Conservation (phyloP, 2,329 filamentous ascomycete species). For the Trichoderma sp. region DNA sequence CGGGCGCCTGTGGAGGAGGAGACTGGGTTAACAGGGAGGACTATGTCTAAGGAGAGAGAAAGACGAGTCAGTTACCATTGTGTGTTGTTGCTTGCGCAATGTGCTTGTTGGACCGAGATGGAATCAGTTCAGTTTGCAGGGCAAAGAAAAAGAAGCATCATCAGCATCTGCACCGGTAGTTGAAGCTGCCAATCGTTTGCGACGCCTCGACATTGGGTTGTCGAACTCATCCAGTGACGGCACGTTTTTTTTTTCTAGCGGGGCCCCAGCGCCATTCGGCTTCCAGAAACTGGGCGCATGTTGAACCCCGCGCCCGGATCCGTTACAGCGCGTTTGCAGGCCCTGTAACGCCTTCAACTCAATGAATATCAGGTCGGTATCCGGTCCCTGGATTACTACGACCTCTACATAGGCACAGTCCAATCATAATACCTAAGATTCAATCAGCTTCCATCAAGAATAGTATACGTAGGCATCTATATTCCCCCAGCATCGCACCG, state of each 20-base stretch:
- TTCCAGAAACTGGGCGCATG: slow-evolving; percentile 16
- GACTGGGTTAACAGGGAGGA: slow-evolving; percentile 1
- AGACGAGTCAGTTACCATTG: slow-evolving; percentile 28
- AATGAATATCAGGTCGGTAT: not conserved
- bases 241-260: slow-evolving; percentile 1
- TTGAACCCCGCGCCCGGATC: slow-evolving; percentile 19
- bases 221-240: slow-evolving; percentile 17
- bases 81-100: not conserved
- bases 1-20: slow-evolving; percentile 33
- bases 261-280: slow-evolving; percentile 5
- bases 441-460: too few species aligned
- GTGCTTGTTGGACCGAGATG: not conserved
- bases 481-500: too few species aligned
- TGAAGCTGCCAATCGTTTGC: not conserved
- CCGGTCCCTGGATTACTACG: not conserved
- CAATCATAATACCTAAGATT: too few species aligned
- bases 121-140: not conserved
- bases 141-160: not conserved
- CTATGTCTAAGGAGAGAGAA: not conserved
- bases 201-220: not conserved
- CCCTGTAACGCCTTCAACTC: not conserved
- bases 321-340: slow-evolving; percentile 3
- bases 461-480: too few species aligned
- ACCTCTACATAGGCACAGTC: too few species aligned
- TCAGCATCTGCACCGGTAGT: not conserved